These are phyloP conservation scores for Saturnispora kantuleensis DNA, from an alignment of 805 yeast species.

Conservation along the genomic window DNA sequence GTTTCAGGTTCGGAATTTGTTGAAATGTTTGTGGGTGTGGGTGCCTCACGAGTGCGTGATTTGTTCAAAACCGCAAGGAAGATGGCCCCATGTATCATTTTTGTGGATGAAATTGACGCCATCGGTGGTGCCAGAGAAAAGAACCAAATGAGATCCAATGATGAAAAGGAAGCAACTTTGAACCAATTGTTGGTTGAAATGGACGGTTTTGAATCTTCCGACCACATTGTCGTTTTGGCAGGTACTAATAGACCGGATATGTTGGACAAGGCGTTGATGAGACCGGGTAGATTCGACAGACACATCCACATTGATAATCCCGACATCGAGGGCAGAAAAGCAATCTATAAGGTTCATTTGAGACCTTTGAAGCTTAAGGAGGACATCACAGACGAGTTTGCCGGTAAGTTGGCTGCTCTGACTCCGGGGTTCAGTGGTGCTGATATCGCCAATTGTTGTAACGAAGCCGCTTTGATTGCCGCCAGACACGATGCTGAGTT, in stretches of 20 bases:
- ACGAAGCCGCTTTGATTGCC: constrained; percentile 95
- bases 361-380: constrained; percentile 52
- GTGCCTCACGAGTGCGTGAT: constrained; percentile 97
- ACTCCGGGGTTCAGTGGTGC: constrained; percentile 99
- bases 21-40: constrained; percentile 98
- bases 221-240: constrained; percentile 93
- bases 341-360: constrained; percentile 82
- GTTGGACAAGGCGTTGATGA: constrained; percentile 80
- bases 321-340: constrained; percentile 90
- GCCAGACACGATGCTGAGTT: constrained; percentile 70
- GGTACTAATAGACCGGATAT: constrained; percentile 97
- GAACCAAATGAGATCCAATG: constrained; percentile 75
- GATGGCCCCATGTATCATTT: constrained; percentile 91
- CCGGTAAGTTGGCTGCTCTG: constrained; percentile 86
- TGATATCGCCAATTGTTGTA: constrained; percentile 93
- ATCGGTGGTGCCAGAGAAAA: constrained; percentile 79
- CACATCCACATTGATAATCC: constrained; percentile 89
- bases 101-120: constrained; percentile 99
- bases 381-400: constrained; percentile 43
- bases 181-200: constrained; percentile 94
- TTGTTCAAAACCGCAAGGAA: constrained; percentile 85
- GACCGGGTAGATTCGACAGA: constrained; percentile 97
- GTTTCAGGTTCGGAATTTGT: constrained; percentile 97
- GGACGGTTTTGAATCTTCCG: constrained; percentile 92
- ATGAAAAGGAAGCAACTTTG: constrained; percentile 92